Base-by-base conservation (phyloP, 2,329 filamentous ascomycete genomes). In the Aspergillus phoenicis region DNA sequence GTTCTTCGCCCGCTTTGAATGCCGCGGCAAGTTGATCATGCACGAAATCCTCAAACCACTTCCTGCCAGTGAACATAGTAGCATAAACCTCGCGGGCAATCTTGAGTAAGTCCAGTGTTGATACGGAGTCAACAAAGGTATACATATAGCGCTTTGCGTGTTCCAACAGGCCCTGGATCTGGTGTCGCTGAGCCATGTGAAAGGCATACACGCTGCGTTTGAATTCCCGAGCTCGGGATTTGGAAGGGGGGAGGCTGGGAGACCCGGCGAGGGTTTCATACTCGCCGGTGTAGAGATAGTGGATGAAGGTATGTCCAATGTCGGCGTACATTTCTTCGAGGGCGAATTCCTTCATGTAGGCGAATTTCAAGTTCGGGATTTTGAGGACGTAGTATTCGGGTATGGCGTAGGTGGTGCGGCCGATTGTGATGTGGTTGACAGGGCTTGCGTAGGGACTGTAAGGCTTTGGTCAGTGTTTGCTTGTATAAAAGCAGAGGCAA, bases 191-290 rank as follows among this genome's bases (percentile, higher is more conserved):
- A n/a, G 45, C 45, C 10, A 24, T 7, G 8, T 49, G 45, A 6
- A 26, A 49, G 45, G 45, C 45, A 8, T 49, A 49, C 0, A 49
- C 24, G 24, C 45, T 49, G 45, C 45, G 24, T 28, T 49, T 24
- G 24, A 49, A 49, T 11, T 49, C 45, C 4, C 45, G 24, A 17
- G 13, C 26, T 49, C 45, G 45, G 26, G 45, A 5, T 26, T 49
- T 49, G 2, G 0, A 10, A 1, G 15, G 0, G 3, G 22, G 2
- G 0, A 10, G 2, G 13, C 8, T 30, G 8, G 6, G 8, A 8
- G 3, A 17, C 8, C 8, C 1, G 4, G 45, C 45, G 24, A 49
- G 24, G 2, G 45, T 49, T 10, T 49, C 15, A 20, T 49, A 49
- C 2, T 24, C 26, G 13, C 45, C 45, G 1, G 45, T 49, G 24